Base-by-base conservation (phyloP, 192 early-diverging fungal genomes). In the Umbelopsis sp. region DNA sequence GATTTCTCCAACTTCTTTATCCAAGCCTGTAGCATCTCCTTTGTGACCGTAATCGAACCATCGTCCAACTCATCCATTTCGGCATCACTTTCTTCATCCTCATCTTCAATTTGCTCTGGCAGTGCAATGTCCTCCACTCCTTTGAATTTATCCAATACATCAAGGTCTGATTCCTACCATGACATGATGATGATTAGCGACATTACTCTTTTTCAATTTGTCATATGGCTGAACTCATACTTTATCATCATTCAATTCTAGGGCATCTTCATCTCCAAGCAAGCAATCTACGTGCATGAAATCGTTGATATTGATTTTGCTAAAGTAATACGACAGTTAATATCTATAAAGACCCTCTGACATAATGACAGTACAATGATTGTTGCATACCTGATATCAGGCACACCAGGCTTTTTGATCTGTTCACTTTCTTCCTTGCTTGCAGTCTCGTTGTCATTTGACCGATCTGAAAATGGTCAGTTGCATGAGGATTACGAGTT, bases 1-100 rank as follows among this genome's bases (percentile, higher is more conserved):
- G 83, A 73, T 23, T 79, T 78, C 18, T 82, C 81, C 25, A 76
- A 78, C 22, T 84, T 82, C 58, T 74, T 74, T 46, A 77, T 78
- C 66, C 89, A 87, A 49, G 82, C 84, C 16, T 81, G 79, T 9
- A 70, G 73, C 47, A 87, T 82, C 11, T 83, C 81, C 5, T 73
- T 69, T 21, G 95, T 97, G 1, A 98, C 84, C 13, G 81, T 74
- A 20, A 70, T 72, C 11, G 69, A 49, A 4, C 53, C 49, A 22
- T 51, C 73, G 13, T 69, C 23, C 46, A 51, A 69, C 47, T 84
- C 82, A 41, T 55, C 67, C 46, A 46, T 55, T 23, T 67, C 76
- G 10, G 69, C 69, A 33, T 71, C 77, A 18, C 51, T 55, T 27
- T 52, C 64, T 27, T 64, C 48, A 16, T 30, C 73, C 12, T 61